Conservation (phyloP, 1,284 basidiomycete species). For the Thecaphora thlaspeos region DNA sequence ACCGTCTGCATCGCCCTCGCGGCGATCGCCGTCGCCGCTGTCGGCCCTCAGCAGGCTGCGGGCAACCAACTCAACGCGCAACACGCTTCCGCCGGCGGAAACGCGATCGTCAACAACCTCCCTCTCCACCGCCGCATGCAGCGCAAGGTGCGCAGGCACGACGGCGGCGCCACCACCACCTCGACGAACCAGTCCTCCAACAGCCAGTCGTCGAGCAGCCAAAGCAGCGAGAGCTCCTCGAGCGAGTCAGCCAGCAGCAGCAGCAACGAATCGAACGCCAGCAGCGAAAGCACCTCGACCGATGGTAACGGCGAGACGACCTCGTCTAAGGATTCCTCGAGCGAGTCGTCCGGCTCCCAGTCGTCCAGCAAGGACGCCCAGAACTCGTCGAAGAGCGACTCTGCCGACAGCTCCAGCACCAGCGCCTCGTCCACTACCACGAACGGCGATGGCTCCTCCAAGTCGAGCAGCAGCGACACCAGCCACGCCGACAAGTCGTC, state of each 20-base stretch:
- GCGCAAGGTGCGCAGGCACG: conserved; percentile 25
- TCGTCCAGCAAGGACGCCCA: neutral
- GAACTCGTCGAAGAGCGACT: too few relatives aligned
- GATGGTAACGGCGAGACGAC: too few relatives aligned
- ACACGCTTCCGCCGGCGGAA: conserved; percentile 32
- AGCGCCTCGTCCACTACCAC: neutral
- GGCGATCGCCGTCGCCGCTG: conserved; percentile 29
- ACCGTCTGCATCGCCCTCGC: conserved; percentile 34
- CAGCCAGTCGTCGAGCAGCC: too few relatives aligned
- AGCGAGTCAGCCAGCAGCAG: too few relatives aligned
- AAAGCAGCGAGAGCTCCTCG: too few relatives aligned
- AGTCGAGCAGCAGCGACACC: conserved; percentile 3
- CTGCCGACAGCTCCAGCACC: neutral
- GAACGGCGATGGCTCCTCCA: neutral
- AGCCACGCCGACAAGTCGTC: conserved; percentile 4
- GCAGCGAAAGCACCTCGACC: neutral
- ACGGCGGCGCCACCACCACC: neutral
- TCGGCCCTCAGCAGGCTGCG: conserved; percentile 19
- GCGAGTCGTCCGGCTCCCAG: neutral
- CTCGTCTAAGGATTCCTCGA: neutral
- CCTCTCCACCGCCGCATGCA: conserved; percentile 36
- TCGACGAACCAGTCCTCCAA: too few relatives aligned
- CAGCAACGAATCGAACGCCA: too few relatives aligned
- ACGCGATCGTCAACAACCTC: conserved; percentile 37
- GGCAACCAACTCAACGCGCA: conserved; percentile 33